Percentiles rank a stretch among this genome's conserved stretches.
phyloP scores from a whole-genome alignment of 768 basidiomycete genomes.

The Boletus reticulatus region DNA sequence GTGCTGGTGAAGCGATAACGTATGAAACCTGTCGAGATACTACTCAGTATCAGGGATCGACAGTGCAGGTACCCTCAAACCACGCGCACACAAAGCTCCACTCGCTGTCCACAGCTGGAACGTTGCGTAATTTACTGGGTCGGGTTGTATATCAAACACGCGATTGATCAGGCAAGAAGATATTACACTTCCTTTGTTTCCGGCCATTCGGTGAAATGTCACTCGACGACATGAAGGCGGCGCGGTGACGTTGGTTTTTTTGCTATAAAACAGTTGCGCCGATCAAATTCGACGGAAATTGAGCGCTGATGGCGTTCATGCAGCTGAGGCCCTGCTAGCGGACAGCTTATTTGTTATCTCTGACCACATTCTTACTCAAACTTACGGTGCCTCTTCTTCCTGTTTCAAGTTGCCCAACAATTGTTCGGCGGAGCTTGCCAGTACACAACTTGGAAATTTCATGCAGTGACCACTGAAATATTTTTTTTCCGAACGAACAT shows the following conservation, averaged over 20 bases:
- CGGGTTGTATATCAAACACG: background rate
- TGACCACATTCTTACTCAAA: conserved; percentile 5
- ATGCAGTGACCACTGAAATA: background rate
- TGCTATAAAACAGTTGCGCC: conserved; percentile 17
- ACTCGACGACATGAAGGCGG: conserved; percentile 4
- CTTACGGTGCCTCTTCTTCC: background rate
- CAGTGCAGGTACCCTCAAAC: background rate
- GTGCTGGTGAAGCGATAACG: conserved; percentile 21
- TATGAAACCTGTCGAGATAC: conserved; percentile 1
- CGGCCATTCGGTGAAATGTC: background rate
- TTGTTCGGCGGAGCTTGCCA: conserved; percentile 1
- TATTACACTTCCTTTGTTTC: background rate
- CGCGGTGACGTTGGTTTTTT: conserved; percentile 12
- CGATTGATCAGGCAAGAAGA: background rate
- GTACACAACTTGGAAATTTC: background rate
- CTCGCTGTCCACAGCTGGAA: background rate
- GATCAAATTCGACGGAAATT: conserved; percentile 27
- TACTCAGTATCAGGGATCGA: conserved; percentile 10
- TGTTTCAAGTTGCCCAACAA: background rate
- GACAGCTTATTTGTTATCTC: conserved; percentile 4
- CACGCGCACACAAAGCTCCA: background rate
- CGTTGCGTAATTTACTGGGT: conserved; percentile 4
- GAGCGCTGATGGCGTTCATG: conserved; percentile 10
- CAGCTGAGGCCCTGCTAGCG: background rate
- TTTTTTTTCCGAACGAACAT: too few species aligned